These are phyloP conservation scores for Raphanus sativus DNA, from an alignment of 345 rosid genomes.

Conservation along the genomic window DNA sequence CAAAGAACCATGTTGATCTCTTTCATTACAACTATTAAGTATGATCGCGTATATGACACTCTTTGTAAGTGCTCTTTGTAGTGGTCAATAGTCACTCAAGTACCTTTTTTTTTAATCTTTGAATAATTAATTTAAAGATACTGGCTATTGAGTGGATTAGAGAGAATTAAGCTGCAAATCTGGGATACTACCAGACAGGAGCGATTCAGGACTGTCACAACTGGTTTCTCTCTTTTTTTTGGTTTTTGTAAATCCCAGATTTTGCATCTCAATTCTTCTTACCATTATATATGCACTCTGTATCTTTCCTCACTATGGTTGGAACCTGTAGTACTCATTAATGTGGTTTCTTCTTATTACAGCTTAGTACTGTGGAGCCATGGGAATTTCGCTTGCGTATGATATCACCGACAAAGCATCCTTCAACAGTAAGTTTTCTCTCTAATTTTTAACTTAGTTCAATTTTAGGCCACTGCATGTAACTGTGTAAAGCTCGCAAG, in stretches of 20 bases:
- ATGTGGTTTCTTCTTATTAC: slow-evolving; percentile 36
- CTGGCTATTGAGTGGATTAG: slow-evolving; percentile 91
- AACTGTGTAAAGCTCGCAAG: background rate
- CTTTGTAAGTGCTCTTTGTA: background rate
- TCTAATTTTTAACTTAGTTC: background rate
- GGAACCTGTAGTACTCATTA: background rate
- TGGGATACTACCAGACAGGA: slow-evolving; percentile 67
- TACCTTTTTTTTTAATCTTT: background rate
- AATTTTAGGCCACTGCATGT: background rate
- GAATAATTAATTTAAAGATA: slow-evolving; percentile 92
- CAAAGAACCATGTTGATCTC: background rate
- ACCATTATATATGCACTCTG: background rate
- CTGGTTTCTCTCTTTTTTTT: slow-evolving; percentile 46
- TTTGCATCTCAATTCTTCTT: background rate
- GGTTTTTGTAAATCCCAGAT: background rate
- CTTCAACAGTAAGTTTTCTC: slow-evolving; percentile 71
- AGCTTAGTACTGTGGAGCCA: slow-evolving; percentile 99
- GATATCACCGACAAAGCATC: slow-evolving; percentile 67
- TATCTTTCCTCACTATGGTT: slow-evolving; percentile 2
- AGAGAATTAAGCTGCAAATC: slow-evolving; percentile 89
- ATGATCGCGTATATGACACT: background rate
- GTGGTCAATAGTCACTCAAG: background rate
- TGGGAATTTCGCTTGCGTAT: slow-evolving; percentile 95
- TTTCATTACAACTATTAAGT: slow-evolving; percentile 95
- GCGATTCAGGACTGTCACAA: slow-evolving; percentile 58